phyloP scores from a whole-genome alignment of 1,284 basidiomycete genomes.

The Heterobasidion annosum region DNA sequence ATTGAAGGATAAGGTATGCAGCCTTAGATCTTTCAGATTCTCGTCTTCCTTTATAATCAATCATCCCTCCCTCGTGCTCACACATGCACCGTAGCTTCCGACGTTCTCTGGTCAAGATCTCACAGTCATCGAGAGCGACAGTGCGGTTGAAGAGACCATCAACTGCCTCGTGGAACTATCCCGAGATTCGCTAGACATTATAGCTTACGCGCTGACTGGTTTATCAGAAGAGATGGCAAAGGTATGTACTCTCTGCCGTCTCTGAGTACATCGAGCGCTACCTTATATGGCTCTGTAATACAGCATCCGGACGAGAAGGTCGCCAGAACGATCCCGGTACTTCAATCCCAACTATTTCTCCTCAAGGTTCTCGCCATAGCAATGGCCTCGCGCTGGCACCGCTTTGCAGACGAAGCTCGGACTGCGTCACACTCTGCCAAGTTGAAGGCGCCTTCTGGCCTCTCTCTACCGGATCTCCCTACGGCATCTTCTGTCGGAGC shows the following conservation, averaged over 20 bases:
- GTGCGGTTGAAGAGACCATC: slow-evolving; percentile 64
- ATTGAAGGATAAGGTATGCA: slow-evolving; percentile 57
- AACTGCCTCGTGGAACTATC: slow-evolving; percentile 75
- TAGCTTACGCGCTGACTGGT: slow-evolving; percentile 70
- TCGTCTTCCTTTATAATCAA: neutral
- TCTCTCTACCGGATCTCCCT: slow-evolving; percentile 24
- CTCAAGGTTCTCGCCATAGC: slow-evolving; percentile 77
- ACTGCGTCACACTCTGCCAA: slow-evolving; percentile 33
- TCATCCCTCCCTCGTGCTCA: neutral
- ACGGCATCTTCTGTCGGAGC: slow-evolving; percentile 15
- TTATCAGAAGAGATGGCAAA: slow-evolving; percentile 71
- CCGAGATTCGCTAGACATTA: slow-evolving; percentile 66
- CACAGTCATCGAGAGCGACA: slow-evolving; percentile 67
- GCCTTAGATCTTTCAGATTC: neutral
- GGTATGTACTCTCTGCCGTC: slow-evolving; percentile 33
- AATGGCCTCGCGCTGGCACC: slow-evolving; percentile 72
- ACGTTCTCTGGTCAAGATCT: slow-evolving; percentile 72
- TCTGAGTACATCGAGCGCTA: neutral
- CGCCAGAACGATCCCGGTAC: slow-evolving; percentile 56
- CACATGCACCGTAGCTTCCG: slow-evolving; percentile 54
- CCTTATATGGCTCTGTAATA: neutral
- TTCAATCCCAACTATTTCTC: slow-evolving; percentile 87
- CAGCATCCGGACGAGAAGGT: slow-evolving; percentile 45
- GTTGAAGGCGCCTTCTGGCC: slow-evolving; percentile 16
- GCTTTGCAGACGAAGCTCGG: slow-evolving; percentile 27